phyloP scores from a whole-genome alignment of 2,329 filamentous ascomycete genomes.

The Clathrospora elynae region DNA sequence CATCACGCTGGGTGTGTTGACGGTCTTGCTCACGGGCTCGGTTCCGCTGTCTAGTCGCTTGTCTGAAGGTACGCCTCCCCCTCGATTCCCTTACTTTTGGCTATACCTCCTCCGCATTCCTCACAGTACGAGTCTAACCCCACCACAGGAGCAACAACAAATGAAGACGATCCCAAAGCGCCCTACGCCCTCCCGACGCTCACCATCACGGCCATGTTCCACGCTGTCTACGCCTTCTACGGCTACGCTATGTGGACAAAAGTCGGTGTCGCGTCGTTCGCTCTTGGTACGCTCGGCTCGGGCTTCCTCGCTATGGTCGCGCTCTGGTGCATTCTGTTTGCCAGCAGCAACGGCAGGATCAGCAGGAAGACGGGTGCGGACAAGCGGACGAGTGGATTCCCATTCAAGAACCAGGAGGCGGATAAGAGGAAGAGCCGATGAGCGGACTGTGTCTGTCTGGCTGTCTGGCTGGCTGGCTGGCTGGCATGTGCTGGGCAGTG shows the following conservation, averaged over 20 bases:
- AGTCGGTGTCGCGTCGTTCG: slow-evolving; percentile 61
- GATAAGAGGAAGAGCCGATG: slow-evolving; percentile 55
- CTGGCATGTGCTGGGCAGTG: too few species aligned
- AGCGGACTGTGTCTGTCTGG: slow-evolving; percentile 6
- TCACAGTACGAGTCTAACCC: slow-evolving; percentile 6
- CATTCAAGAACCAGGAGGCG: slow-evolving; percentile 66
- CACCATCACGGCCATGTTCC: slow-evolving; percentile 69
- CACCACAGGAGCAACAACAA: slow-evolving; percentile 41
- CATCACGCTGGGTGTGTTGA: slow-evolving; percentile 66
- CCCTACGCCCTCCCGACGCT: slow-evolving; percentile 66
- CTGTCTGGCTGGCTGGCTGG: too few species aligned
- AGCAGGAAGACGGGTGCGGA: slow-evolving; percentile 68
- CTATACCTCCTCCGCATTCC: background rate
- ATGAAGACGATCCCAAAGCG: slow-evolving; percentile 45
- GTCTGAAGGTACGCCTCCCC: slow-evolving; percentile 32
- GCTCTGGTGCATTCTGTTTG: slow-evolving; percentile 67
- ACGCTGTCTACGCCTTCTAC: slow-evolving; percentile 60
- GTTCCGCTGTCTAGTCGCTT: slow-evolving; percentile 66
- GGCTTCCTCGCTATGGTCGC: slow-evolving; percentile 65
- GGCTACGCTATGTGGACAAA: slow-evolving; percentile 70
- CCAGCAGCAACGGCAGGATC: slow-evolving; percentile 60
- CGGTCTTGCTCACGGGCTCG: slow-evolving; percentile 71
- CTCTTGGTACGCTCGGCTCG: slow-evolving; percentile 64
- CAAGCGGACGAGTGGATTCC: slow-evolving; percentile 69
- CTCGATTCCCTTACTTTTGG: background rate